A percentile compares a stretch with the other conserved stretches of the same genome.
These are phyloP conservation scores for Apocynum venetum DNA, from an alignment of 257 asterid genomes.

Conservation along the genomic window DNA sequence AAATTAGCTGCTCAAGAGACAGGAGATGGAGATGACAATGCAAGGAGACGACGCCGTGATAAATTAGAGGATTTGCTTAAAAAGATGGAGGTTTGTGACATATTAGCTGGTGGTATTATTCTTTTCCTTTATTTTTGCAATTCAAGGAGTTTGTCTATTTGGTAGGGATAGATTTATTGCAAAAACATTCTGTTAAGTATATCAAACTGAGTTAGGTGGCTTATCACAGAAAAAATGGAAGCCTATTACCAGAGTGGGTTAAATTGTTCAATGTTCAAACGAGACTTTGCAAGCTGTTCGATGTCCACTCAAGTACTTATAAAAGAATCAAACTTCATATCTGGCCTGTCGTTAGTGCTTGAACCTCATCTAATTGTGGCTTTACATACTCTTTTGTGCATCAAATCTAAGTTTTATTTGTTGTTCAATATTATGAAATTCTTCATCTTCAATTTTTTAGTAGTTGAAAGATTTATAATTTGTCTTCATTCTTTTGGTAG, in stretches of 20 bases:
- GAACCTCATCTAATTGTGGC: not conserved
- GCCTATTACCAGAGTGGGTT: not conserved
- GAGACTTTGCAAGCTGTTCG: not conserved
- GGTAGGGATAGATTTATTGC: not conserved
- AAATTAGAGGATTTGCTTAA: conserved; percentile 67
- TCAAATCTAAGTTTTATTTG: not conserved
- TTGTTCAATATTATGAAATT: not conserved
- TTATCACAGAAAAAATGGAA: not conserved
- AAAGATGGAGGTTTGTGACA: conserved; percentile 71
- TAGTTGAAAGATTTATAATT: not conserved
- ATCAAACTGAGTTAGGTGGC: not conserved
- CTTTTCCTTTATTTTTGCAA: not conserved
- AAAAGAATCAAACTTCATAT: not conserved
- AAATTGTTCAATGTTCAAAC: not conserved
- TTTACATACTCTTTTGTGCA: not conserved
- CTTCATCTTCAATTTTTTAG: not conserved
- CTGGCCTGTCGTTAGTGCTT: not conserved
- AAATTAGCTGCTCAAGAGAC: conserved; percentile 64
- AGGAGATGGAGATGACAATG: conserved; percentile 93
- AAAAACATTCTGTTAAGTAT: not conserved
- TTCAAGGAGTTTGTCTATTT: not conserved
- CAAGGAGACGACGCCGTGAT: conserved; percentile 77
- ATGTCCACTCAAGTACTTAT: not conserved
- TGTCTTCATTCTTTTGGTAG: not conserved
- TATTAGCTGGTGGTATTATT: not conserved